Evolutionary conservation across 495 filamentous ascomycete genomes (phyloP).

Genomic region (Trichocladium uniseriatum): DNA sequence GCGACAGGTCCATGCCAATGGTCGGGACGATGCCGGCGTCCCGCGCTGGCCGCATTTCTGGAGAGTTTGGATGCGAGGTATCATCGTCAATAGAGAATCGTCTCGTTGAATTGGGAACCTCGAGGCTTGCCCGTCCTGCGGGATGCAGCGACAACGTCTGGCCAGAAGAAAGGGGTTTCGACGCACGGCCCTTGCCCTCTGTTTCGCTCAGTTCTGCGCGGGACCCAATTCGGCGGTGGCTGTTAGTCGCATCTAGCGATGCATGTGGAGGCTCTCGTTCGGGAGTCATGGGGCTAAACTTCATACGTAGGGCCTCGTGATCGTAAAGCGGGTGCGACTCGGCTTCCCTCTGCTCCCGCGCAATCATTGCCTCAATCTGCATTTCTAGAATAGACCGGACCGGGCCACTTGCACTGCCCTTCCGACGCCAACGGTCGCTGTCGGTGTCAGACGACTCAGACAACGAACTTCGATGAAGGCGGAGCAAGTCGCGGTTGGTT

Average conservation of each 20-base stretch:
- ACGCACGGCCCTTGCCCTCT: slow-evolving; percentile 11
- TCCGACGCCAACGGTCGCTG: slow-evolving; percentile 30
- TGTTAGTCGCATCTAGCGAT: slow-evolving; percentile 12
- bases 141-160: no score
- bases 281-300: slow-evolving; percentile 25
- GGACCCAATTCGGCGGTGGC: slow-evolving; percentile 23
- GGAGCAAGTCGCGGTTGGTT: slow-evolving; percentile 32
- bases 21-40: slow-evolving; percentile 27
- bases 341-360: slow-evolving; percentile 38
- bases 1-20: slow-evolving; percentile 39
- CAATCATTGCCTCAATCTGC: slow-evolving; percentile 59
- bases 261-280: slow-evolving; percentile 13
- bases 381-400: slow-evolving; percentile 52
- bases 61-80: slow-evolving; percentile 32
- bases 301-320: slow-evolving; percentile 20
- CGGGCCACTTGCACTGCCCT: slow-evolving; percentile 28
- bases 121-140: slow-evolving; percentile 34
- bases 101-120: slow-evolving; percentile 30
- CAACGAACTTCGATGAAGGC: slow-evolving; percentile 30
- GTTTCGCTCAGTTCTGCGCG: slow-evolving; percentile 28
- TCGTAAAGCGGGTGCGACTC: slow-evolving; percentile 25
- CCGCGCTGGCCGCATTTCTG: slow-evolving; percentile 24
- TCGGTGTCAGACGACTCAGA: slow-evolving; percentile 42
- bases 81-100: slow-evolving; percentile 35
- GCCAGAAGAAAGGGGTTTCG: slow-evolving; percentile 14